phyloP scores from a whole-genome alignment of 768 basidiomycete species.

The Xanthoconium purpureum region DNA sequence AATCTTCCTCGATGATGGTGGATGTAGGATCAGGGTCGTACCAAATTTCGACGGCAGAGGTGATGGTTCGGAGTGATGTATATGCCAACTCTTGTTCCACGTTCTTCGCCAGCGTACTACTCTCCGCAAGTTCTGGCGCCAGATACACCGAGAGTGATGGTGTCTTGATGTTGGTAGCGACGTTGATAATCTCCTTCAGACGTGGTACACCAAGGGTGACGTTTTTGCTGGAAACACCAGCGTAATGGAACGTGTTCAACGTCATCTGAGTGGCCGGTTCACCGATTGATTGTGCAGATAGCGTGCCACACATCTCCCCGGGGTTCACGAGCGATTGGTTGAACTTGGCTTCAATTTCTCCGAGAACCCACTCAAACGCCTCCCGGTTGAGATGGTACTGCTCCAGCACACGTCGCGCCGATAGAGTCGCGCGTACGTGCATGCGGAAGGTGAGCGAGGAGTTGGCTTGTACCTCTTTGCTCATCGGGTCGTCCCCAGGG shows the following conservation, averaged over 20 bases:
- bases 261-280: slow-evolving; percentile 99
- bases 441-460: slow-evolving; percentile 91
- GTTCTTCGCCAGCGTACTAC: slow-evolving; percentile 69
- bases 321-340: slow-evolving; percentile 90
- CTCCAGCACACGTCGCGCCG: slow-evolving; percentile 83
- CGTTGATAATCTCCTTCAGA: slow-evolving; percentile 98
- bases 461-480: slow-evolving; percentile 77
- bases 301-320: slow-evolving; percentile 98
- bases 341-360: slow-evolving; percentile 95
- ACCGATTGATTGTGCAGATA: slow-evolving; percentile 97
- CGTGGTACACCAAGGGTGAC: slow-evolving; percentile 99
- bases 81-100: slow-evolving; percentile 93
- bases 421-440: slow-evolving; percentile 87
- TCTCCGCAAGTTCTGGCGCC: slow-evolving; percentile 62
- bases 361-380: slow-evolving; percentile 96
- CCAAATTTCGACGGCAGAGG: slow-evolving; percentile 94
- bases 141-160: slow-evolving; percentile 94
- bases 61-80: slow-evolving; percentile 91
- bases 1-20: slow-evolving; percentile 95
- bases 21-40: slow-evolving; percentile 91
- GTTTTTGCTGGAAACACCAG: slow-evolving; percentile 99
- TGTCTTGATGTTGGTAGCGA: slow-evolving; percentile 97
- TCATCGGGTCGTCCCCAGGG: slow-evolving; percentile 78
- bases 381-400: slow-evolving; percentile 84
- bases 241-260: slow-evolving; percentile 99